These are phyloP conservation scores for Canavalia ensiformis DNA, from an alignment of 306 rosid genomes.

Conservation along the genomic window DNA sequence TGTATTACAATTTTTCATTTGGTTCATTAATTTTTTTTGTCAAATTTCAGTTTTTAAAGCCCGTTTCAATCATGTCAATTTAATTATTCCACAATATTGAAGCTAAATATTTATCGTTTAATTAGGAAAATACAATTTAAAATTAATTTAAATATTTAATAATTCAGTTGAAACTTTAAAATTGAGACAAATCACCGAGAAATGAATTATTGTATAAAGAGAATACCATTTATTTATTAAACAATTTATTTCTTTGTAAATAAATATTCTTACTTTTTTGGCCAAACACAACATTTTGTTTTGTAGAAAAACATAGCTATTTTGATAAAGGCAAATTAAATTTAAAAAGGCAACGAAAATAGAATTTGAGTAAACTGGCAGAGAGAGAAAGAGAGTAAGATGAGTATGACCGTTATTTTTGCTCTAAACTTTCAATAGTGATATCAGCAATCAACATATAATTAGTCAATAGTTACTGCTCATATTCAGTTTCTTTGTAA, in stretches of 20 bases:
- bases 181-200: background rate
- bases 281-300: background rate
- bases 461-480: background rate
- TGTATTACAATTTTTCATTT: background rate
- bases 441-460: too few relatives aligned
- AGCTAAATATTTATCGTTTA: background rate
- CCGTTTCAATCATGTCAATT: background rate
- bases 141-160: background rate
- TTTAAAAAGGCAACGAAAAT: too few relatives aligned
- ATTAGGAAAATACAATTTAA: background rate
- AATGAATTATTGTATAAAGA: background rate
- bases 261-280: background rate
- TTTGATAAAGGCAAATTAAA: too few relatives aligned
- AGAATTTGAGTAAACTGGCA: too few relatives aligned
- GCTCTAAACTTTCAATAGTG: too few relatives aligned
- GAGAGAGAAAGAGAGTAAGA: too few relatives aligned
- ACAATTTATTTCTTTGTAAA: background rate
- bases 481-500: background rate
- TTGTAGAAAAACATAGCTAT: background rate
- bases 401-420: too few relatives aligned
- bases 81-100: background rate
- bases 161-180: background rate
- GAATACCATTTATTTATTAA: background rate
- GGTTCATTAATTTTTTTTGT: background rate
- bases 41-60: background rate